Percentiles rank a stretch among this genome's conserved stretches.
These are phyloP conservation scores for Porphyrellus cyaneotinctus DNA, from an alignment of 768 basidiomycete species.

Conservation along the genomic window DNA sequence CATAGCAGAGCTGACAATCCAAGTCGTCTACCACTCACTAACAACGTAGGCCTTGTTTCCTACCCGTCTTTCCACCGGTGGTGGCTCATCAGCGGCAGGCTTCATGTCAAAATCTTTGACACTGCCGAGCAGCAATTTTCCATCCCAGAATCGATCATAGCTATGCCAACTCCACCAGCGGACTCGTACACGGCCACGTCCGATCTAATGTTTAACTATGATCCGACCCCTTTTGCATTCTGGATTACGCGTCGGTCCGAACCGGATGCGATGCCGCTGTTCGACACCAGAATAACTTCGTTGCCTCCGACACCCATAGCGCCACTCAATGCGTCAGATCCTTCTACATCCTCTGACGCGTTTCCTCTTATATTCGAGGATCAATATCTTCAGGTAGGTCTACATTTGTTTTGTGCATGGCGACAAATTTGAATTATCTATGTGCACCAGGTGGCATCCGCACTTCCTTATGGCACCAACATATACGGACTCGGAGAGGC, in stretches of 20 bases:
- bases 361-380: slow-evolving; percentile 75
- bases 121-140: slow-evolving; percentile 57
- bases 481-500: slow-evolving; percentile 78
- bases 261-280: slow-evolving; percentile 51
- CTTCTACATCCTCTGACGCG: slow-evolving; percentile 51
- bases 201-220: slow-evolving; percentile 65
- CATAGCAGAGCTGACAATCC: slow-evolving; percentile 50
- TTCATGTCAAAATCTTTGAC: slow-evolving; percentile 66
- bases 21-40: slow-evolving; percentile 58
- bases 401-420: not conserved
- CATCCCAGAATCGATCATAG: slow-evolving; percentile 50
- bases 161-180: slow-evolving; percentile 36
- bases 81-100: slow-evolving; percentile 31
- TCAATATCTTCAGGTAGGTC: slow-evolving; percentile 62
- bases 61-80: not conserved
- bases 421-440: not conserved
- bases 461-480: slow-evolving; percentile 61
- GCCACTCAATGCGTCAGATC: slow-evolving; percentile 45
- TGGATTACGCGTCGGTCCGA: slow-evolving; percentile 70
- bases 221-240: slow-evolving; percentile 63
- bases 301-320: slow-evolving; percentile 55
- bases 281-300: slow-evolving; percentile 63
- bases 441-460: slow-evolving; percentile 48
- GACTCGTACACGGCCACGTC: slow-evolving; percentile 37
- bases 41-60: slow-evolving; percentile 36